Percentiles rank a stretch among this genome's conserved stretches.
These are phyloP conservation scores for Magnolia sinica DNA, from an alignment of 164 flowering plant genomes.

Conservation along the genomic window DNA sequence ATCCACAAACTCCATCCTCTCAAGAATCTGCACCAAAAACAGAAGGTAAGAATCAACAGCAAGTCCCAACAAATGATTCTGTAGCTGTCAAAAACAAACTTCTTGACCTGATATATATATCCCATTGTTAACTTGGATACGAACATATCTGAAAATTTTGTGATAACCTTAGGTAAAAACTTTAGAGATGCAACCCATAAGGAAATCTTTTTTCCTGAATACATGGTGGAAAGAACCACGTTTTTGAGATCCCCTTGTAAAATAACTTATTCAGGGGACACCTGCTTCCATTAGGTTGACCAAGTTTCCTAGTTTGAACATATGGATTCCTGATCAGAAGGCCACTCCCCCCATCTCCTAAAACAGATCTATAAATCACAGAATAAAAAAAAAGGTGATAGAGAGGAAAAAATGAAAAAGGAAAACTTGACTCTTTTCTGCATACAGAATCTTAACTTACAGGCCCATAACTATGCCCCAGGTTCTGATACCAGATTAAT, in stretches of 20 bases:
- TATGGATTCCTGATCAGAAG: too few relatives aligned
- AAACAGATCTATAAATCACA: too few relatives aligned
- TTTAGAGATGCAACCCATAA: not conserved
- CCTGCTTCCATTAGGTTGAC: not conserved
- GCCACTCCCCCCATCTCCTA: too few relatives aligned
- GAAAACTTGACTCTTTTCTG: not conserved
- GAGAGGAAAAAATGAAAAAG: not conserved
- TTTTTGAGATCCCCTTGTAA: not conserved
- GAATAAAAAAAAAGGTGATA: too few relatives aligned
- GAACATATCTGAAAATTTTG: not conserved
- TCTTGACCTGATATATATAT: not conserved
- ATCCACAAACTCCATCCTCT: constrained; percentile 48
- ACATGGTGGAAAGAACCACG: not conserved
- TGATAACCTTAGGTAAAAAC: not conserved
- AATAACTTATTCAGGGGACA: not conserved
- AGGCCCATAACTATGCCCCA: not conserved
- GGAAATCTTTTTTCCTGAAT: not conserved
- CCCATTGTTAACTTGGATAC: not conserved
- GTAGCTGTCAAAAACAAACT: not conserved
- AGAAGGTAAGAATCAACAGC: constrained; percentile 7
- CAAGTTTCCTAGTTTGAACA: not conserved
- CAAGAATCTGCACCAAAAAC: constrained; percentile 44
- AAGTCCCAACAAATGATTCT: constrained; percentile 2
- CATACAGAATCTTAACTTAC: not conserved
- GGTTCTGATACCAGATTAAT: not conserved